Conservation (phyloP, 2,329 filamentous ascomycete genomes). For the Daldinia sp. region DNA sequence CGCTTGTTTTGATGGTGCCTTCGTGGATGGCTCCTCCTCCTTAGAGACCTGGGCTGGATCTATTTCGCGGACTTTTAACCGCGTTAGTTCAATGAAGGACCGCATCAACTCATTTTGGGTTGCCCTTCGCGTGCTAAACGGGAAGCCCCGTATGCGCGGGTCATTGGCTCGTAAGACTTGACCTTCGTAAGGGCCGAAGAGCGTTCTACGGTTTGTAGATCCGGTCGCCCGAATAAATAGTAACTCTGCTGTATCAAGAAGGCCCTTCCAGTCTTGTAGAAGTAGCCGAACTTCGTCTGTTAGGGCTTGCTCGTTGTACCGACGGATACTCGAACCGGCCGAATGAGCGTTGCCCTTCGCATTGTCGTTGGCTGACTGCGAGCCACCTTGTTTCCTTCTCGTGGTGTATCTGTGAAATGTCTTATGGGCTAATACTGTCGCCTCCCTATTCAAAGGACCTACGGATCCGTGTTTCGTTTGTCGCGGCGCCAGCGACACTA, state of each 20-base stretch:
- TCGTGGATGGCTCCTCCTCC: conserved; percentile 56
- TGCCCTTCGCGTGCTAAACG: conserved; percentile 90
- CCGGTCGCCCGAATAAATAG: conserved; percentile 93
- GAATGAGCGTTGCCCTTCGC: conserved; percentile 96
- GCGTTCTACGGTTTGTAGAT: conserved; percentile 83
- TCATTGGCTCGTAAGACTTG: conserved; percentile 86
- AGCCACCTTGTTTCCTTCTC: conserved; percentile 92
- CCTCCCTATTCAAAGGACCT: conserved; percentile 83
- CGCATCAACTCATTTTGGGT: conserved; percentile 96
- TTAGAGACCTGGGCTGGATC: conserved; percentile 71
- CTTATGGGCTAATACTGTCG: conserved; percentile 92
- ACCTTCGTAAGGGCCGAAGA: conserved; percentile 92
- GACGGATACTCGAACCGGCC: conserved; percentile 86
- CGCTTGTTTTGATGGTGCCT: conserved; percentile 59
- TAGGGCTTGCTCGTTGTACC: conserved; percentile 94
- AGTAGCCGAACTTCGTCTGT: conserved; percentile 88
- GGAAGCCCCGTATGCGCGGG: conserved; percentile 84
- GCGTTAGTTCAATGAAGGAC: conserved; percentile 91
- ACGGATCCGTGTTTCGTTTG: conserved; percentile 74
- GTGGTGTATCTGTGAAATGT: conserved; percentile 99
- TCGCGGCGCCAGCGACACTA: conserved; percentile 88
- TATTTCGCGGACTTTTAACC: conserved; percentile 86
- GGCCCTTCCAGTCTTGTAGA: conserved; percentile 83
- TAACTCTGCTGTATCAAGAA: conserved; percentile 86
- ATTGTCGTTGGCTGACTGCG: conserved; percentile 93